Conservation (phyloP, 345 rosid genomes). For the Arabis alpina region DNA sequence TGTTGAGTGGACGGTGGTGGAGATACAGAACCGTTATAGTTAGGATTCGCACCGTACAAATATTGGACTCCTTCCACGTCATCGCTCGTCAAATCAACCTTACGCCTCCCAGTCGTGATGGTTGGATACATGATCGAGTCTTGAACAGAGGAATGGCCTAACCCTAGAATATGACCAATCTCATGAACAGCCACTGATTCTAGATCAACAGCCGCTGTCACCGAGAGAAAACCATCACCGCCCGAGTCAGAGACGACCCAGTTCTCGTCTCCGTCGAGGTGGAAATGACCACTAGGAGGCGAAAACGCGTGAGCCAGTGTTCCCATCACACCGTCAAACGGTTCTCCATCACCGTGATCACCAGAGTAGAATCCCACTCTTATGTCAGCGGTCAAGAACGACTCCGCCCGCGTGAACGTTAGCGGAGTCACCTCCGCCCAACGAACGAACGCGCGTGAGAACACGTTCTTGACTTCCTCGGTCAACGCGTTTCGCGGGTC, state of each 20-base stretch:
- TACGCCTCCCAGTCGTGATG: slow-evolving; percentile 63
- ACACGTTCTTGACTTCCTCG: slow-evolving; percentile 58
- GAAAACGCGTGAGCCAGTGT: slow-evolving; percentile 93
- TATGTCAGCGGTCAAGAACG: slow-evolving; percentile 55
- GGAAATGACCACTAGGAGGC: slow-evolving; percentile 75
- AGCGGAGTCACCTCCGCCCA: slow-evolving; percentile 77
- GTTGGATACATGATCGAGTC: slow-evolving; percentile 84
- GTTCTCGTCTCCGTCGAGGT: slow-evolving; percentile 70
- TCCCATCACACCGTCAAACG: slow-evolving; percentile 81
- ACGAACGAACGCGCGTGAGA: slow-evolving; percentile 68
- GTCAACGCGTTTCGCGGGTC: slow-evolving; percentile 49
- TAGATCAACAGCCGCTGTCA: slow-evolving; percentile 58
- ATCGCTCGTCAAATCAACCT: slow-evolving; percentile 59
- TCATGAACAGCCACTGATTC: slow-evolving; percentile 95
- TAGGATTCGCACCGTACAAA: slow-evolving; percentile 76
- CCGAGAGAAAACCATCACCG: slow-evolving; percentile 21
- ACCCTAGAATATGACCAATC: slow-evolving; percentile 87
- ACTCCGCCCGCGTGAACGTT: slow-evolving; percentile 57
- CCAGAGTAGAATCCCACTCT: slow-evolving; percentile 69
- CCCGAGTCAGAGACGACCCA: slow-evolving; percentile 63
- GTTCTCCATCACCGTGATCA: slow-evolving; percentile 89
- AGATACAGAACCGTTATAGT: slow-evolving; percentile 50
- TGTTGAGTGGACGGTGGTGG: slow-evolving; percentile 47
- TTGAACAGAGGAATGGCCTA: slow-evolving; percentile 86
- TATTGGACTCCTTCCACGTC: slow-evolving; percentile 75